Evolutionary conservation across 768 basidiomycete species (phyloP).

Genomic region (Neoboletus subvelutipes): DNA sequence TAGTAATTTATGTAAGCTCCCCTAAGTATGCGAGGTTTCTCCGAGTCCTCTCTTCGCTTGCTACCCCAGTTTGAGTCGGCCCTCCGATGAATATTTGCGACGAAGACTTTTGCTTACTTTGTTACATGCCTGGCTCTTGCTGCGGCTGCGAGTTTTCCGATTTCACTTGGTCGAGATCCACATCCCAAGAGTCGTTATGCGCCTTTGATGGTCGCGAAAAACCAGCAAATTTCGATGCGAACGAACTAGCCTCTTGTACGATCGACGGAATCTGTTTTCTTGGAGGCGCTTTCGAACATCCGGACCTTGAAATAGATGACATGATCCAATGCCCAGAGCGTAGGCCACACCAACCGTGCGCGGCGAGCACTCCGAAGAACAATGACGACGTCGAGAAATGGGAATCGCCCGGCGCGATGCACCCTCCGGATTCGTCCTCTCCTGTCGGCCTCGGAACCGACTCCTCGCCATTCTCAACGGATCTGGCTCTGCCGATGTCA

Average conservation of each 20-base stretch:
- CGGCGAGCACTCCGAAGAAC: constrained; percentile 10
- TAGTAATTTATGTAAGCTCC: background rate
- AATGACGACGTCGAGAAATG: background rate
- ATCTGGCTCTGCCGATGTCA: background rate
- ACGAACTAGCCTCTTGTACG: background rate
- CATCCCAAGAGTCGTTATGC: background rate
- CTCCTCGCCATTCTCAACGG: background rate
- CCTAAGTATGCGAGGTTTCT: background rate
- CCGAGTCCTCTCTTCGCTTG: background rate
- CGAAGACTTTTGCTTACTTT: constrained; percentile 7
- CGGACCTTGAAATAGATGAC: background rate
- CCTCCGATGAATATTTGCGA: constrained; percentile 9
- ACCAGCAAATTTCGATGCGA: background rate
- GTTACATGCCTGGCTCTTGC: background rate
- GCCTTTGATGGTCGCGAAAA: background rate
- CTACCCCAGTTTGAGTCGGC: background rate
- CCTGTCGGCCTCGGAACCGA: constrained; percentile 2
- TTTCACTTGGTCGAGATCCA: constrained; percentile 7
- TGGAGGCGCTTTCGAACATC: background rate
- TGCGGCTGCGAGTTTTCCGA: constrained; percentile 7
- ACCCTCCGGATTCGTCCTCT: constrained; percentile 27
- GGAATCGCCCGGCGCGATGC: constrained; percentile 1
- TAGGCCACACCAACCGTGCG: background rate
- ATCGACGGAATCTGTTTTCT: background rate
- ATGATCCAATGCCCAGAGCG: background rate